phyloP scores from a whole-genome alignment of 1,139 yeast genomes.

The Pichia sp. region DNA sequence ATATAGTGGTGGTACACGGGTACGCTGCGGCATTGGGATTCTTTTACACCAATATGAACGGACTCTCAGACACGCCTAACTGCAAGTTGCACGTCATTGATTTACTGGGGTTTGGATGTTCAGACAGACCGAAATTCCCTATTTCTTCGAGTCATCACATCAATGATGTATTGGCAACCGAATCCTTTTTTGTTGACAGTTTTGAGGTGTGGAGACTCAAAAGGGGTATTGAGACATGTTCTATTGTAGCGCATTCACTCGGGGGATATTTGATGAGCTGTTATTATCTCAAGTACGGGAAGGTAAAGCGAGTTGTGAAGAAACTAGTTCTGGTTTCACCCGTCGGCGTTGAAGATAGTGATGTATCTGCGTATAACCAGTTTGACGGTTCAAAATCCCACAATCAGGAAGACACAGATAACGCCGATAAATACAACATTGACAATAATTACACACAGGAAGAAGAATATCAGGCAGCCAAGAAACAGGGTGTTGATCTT shows the following conservation, averaged over 20 bases:
- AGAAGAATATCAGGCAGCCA: constrained; percentile 11
- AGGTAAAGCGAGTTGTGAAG: constrained; percentile 57
- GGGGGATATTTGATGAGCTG: constrained; percentile 85
- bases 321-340: constrained; percentile 76
- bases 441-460: constrained; percentile 3
- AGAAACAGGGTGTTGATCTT: constrained; percentile 19
- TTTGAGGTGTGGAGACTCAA: constrained; percentile 72
- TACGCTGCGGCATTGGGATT: constrained; percentile 75
- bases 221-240: constrained; percentile 48
- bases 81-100: constrained; percentile 66
- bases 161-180: constrained; percentile 39
- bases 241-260: constrained; percentile 81
- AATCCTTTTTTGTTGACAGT: constrained; percentile 70
- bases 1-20: constrained; percentile 65
- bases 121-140: constrained; percentile 55
- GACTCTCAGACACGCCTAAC: constrained; percentile 35
- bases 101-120: constrained; percentile 75
- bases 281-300: constrained; percentile 69
- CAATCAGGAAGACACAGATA: not conserved
- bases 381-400: constrained; percentile 35
- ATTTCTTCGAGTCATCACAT: constrained; percentile 12
- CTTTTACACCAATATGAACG: constrained; percentile 58
- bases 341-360: constrained; percentile 68
- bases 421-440: constrained; percentile 2
- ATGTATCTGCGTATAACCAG: constrained; percentile 28